Percentiles rank a stretch among this genome's conserved stretches.
phyloP scores from a whole-genome alignment of 805 yeast species.

The Babjeviella inositovora region DNA sequence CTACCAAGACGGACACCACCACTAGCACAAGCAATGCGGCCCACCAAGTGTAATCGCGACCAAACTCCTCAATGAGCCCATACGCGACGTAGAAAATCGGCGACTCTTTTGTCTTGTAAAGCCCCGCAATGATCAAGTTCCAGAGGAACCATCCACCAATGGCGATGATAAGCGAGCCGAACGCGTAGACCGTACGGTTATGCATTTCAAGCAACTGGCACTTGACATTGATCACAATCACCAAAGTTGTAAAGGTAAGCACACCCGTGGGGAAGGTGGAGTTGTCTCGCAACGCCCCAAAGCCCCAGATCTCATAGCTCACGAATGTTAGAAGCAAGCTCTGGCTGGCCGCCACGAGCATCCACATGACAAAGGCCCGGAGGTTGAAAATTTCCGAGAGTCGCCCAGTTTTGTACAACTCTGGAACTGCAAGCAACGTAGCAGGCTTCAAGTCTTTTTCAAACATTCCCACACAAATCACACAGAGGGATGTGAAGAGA shows the following conservation, averaged over 20 bases:
- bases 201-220: constrained; percentile 74
- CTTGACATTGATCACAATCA: constrained; percentile 61
- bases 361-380: constrained; percentile 60
- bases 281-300: constrained; percentile 50
- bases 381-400: constrained; percentile 61
- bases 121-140: constrained; percentile 60
- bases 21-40: constrained; percentile 44
- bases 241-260: constrained; percentile 54
- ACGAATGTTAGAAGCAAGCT: constrained; percentile 58
- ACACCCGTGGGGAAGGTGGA: constrained; percentile 75
- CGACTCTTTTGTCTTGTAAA: constrained; percentile 36
- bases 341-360: constrained; percentile 57
- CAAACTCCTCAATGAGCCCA: constrained; percentile 61
- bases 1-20: constrained; percentile 48
- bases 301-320: constrained; percentile 57
- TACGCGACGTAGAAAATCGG: constrained; percentile 55
- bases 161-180: constrained; percentile 52
- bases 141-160: constrained; percentile 77
- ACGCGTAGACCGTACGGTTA: constrained; percentile 48
- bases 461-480: constrained; percentile 86
- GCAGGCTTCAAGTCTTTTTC: constrained; percentile 83
- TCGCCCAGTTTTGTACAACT: constrained; percentile 67
- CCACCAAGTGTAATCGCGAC: constrained; percentile 81
- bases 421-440: constrained; percentile 84
- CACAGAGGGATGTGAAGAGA: constrained; percentile 84